Percentiles rank a stretch among this genome's conserved stretches.
Conservation (phyloP, 768 basidiomycete genomes). For the Clitopilus passeckerianus region DNA sequence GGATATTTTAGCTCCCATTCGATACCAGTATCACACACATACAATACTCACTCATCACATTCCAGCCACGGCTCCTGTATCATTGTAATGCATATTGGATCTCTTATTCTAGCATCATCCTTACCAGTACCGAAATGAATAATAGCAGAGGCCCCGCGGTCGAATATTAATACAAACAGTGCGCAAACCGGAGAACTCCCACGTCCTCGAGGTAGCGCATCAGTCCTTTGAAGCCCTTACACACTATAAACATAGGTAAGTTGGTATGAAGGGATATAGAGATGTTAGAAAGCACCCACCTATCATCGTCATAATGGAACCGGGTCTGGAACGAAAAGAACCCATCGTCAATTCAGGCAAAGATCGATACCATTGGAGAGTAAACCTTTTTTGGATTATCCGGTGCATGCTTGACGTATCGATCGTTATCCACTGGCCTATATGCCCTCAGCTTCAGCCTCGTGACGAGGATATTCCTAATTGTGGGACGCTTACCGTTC, state of each 20-base stretch:
- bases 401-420: slow-evolving; percentile 74
- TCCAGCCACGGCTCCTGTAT: background rate
- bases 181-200: background rate
- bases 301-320: slow-evolving; percentile 77
- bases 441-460: slow-evolving; percentile 4
- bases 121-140: background rate
- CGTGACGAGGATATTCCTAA: background rate
- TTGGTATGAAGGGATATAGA: background rate
- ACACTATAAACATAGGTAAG: background rate
- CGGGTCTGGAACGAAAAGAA: slow-evolving; percentile 45
- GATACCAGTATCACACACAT: background rate
- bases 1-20: no score
- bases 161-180: slow-evolving; percentile 4
- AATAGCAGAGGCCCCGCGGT: background rate
- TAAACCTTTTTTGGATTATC: slow-evolving; percentile 84
- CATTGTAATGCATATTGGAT: background rate
- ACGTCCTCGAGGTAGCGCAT: background rate
- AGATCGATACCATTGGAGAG: background rate
- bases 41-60: background rate
- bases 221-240: slow-evolving; percentile 1
- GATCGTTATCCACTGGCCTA: slow-evolving; percentile 81
- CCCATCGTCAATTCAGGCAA: slow-evolving; percentile 5
- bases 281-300: slow-evolving; percentile 34
- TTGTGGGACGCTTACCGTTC: slow-evolving; percentile 47
- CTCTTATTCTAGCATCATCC: background rate